These are phyloP conservation scores for Capsella rubella DNA, from an alignment of 441 rosid genomes.

Conservation along the genomic window DNA sequence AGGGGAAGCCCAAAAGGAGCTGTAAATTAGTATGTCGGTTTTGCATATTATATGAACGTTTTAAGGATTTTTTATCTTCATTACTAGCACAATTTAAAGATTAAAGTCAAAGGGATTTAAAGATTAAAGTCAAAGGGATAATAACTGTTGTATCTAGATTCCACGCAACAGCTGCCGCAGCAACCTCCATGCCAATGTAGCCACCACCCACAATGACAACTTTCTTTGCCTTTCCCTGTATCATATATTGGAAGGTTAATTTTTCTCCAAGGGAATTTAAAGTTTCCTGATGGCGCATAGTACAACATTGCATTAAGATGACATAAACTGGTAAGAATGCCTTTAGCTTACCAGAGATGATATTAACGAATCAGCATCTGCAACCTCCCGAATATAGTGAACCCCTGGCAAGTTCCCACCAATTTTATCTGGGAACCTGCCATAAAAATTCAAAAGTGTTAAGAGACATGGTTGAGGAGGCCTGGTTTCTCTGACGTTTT, in stretches of 20 bases:
- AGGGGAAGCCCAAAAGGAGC: slow-evolving; percentile 22
- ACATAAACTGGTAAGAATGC: slow-evolving; percentile 1
- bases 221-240: slow-evolving; percentile 76
- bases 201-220: slow-evolving; percentile 95
- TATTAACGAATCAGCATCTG: slow-evolving; percentile 83
- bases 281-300: background rate
- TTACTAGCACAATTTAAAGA: slow-evolving; percentile 1
- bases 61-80: slow-evolving; percentile 6
- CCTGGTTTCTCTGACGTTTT: slow-evolving; percentile 12
- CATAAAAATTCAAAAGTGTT: slow-evolving; percentile 9
- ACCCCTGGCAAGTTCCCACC: slow-evolving; percentile 90
- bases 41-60: background rate
- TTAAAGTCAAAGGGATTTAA: background rate
- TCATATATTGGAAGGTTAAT: slow-evolving; percentile 28
- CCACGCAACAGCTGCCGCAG: slow-evolving; percentile 95
- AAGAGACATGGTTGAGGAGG: background rate
- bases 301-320: slow-evolving; percentile 25
- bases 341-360: slow-evolving; percentile 69
- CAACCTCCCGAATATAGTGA: slow-evolving; percentile 90
- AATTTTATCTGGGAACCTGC: slow-evolving; percentile 87
- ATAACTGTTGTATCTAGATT: slow-evolving; percentile 86
- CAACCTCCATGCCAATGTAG: slow-evolving; percentile 98
- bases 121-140: slow-evolving; percentile 4
- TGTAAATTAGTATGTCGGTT: slow-evolving; percentile 18
- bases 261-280: background rate